Percentiles rank a stretch among this genome's conserved stretches.
phyloP scores from a whole-genome alignment of 257 asterid species.

The Penstemon newberryi region DNA sequence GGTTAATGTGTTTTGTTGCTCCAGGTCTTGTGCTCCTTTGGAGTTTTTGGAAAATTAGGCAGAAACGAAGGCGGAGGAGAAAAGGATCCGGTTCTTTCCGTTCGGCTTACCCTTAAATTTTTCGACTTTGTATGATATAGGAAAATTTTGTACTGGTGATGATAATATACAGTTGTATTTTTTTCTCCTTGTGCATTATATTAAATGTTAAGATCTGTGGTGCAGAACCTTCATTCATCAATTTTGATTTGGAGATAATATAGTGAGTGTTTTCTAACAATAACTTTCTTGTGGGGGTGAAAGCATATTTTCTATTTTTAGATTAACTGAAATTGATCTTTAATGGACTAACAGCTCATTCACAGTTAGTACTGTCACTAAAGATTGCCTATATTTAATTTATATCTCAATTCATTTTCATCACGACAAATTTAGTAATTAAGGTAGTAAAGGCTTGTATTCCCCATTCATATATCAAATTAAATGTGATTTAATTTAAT shows the following conservation, averaged over 20 bases:
- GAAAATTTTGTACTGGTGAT: slow-evolving; percentile 5
- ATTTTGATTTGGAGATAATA: slow-evolving; percentile 17
- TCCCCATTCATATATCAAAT: too few relatives aligned
- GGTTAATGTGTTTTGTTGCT: slow-evolving; percentile 19
- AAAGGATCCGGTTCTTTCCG: slow-evolving; percentile 64
- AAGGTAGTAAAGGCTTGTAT: too few relatives aligned
- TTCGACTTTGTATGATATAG: slow-evolving; percentile 14
- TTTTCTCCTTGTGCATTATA: slow-evolving; percentile 9
- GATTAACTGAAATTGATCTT: too few relatives aligned
- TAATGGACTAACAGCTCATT: too few relatives aligned
- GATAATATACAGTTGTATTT: not conserved
- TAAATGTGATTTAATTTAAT: too few relatives aligned
- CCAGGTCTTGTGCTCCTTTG: slow-evolving; percentile 66
- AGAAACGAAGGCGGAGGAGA: slow-evolving; percentile 77
- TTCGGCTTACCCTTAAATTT: slow-evolving; percentile 40
- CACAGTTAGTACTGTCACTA: too few relatives aligned
- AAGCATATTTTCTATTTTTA: not conserved
- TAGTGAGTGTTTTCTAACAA: not conserved
- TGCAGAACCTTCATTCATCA: slow-evolving; percentile 14
- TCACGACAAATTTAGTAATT: too few relatives aligned
- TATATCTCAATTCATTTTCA: too few relatives aligned
- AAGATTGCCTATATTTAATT: too few relatives aligned
- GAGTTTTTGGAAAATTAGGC: slow-evolving; percentile 81
- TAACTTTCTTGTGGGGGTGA: not conserved
- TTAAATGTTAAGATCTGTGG: slow-evolving; percentile 5